Base-by-base conservation (phyloP, 2,329 filamentous ascomycete species). In the Verticillium nonalfalfae region DNA sequence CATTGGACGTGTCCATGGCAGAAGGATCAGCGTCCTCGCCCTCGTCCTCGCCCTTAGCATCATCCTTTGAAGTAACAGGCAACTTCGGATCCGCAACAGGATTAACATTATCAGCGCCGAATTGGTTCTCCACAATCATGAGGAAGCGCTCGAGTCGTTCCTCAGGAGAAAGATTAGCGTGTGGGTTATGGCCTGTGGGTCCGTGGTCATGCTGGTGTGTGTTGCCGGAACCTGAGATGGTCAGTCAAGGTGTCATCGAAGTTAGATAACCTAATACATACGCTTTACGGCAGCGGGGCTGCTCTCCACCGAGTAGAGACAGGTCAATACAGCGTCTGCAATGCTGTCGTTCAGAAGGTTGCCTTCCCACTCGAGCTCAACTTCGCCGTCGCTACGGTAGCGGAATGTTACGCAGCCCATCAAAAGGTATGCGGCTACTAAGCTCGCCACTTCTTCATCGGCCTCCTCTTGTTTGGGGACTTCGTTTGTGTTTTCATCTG, bases 291-390 rank as follows among this genome's bases (percentile, higher is more conserved):
- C 94, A 14, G 95, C 95, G 5, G 94, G 95, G 60, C 91, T 96
- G 74, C 90, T 96, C 76, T 99, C 95, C 26, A 97, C 91, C 0
- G 90, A 93, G 68, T 97, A 87, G 11, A 99, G 82, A 2, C 97
- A 92, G 1, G 93, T 93, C 82, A 98, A 91, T 60, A 98, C 90
- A 15, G 95, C 93, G 75, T 99, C 95, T n/a, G 95, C 95, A 70
- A 99, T 96, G 63, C 93, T 91, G 71, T 99, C 95, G 73, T 98
- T 99, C 70, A 97, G 88, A 79, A 97, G 90, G 73, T 98, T 99
- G 62, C 93, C 95, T 73, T 98, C 94, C 95, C 95, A 99, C 75
- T 97, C 93, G 2, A 98, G 81, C 73, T 96, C 93, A 6, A 97
- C 85, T 71, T 95, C 89, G 61, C 93, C 90, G 66, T 86, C 88